phyloP scores from a whole-genome alignment of 805 yeast genomes.

The Wickerhamomyces kurtzmanii region DNA sequence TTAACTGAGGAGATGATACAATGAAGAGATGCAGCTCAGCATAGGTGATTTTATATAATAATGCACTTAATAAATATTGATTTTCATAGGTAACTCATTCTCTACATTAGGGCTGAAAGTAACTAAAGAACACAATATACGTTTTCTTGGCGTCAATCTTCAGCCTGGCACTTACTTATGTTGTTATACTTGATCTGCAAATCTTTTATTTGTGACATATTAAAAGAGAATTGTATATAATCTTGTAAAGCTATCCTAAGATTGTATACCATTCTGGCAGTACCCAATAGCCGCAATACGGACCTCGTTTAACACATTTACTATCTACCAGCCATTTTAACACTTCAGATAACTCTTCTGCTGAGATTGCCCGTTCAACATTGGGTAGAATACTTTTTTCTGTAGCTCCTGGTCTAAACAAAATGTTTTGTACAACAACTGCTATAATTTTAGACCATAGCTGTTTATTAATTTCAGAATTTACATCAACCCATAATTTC shows the following conservation, averaged over 20 bases:
- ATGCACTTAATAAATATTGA: too few species aligned
- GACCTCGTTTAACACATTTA: constrained; percentile 23
- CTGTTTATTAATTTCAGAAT: constrained; percentile 44
- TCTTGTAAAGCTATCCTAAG: constrained; percentile 25
- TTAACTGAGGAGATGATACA: too few species aligned
- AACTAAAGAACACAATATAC: too few species aligned
- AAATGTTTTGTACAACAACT: constrained; percentile 32
- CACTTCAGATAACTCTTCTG: constrained; percentile 25
- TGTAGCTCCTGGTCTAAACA: constrained; percentile 48
- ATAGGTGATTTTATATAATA: too few species aligned
- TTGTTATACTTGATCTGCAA: too few species aligned
- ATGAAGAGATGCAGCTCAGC: too few species aligned
- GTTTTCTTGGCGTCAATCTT: too few species aligned
- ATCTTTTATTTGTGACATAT: too few species aligned
- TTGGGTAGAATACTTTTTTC: constrained; percentile 11
- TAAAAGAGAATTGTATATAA: too few species aligned
- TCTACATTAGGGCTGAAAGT: too few species aligned
- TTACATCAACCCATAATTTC: constrained; percentile 61
- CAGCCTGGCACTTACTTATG: too few species aligned
- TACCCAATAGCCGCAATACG: constrained; percentile 31
- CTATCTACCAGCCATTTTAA: constrained; percentile 36
- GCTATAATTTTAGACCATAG: constrained; percentile 54
- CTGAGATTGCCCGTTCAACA: constrained; percentile 8
- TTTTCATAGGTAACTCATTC: too few species aligned
- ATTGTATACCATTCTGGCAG: constrained; percentile 34